phyloP scores from a whole-genome alignment of 2,329 filamentous ascomycete species.

The Aureobasidium pullulans region DNA sequence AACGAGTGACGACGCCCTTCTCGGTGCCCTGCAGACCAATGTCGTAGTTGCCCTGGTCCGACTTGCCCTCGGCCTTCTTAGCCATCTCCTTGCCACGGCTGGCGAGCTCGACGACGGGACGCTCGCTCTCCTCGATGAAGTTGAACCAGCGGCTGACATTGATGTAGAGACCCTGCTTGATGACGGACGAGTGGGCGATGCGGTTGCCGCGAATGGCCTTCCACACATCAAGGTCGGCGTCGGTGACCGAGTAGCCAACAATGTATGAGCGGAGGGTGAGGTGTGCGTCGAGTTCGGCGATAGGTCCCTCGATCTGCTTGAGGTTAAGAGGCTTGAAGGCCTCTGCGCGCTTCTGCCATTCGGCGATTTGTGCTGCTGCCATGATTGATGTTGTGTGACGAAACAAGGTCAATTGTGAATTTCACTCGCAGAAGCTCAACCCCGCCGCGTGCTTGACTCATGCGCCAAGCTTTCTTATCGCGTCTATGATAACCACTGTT shows the following conservation, averaged over 20 bases:
- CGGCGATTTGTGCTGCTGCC: constrained; percentile 31
- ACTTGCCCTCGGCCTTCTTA: constrained; percentile 71
- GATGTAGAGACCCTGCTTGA: constrained; percentile 68
- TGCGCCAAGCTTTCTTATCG: neutral
- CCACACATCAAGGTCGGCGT: constrained; percentile 77
- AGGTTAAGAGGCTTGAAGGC: constrained; percentile 59
- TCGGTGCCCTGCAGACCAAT: constrained; percentile 78
- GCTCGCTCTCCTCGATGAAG: constrained; percentile 70
- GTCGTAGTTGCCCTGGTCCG: constrained; percentile 81
- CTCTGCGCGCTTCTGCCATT: constrained; percentile 51
- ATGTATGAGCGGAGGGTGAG: constrained; percentile 81
- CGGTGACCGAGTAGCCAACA: constrained; percentile 68
- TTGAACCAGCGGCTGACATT: constrained; percentile 83
- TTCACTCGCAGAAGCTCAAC: neutral
- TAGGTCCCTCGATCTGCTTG: constrained; percentile 68
- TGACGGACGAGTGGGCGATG: constrained; percentile 64
- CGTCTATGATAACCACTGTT: neutral
- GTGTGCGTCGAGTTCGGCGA: constrained; percentile 76
- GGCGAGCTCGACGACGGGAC: constrained; percentile 56
- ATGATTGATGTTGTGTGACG: constrained; percentile 15
- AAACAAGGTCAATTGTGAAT: neutral
- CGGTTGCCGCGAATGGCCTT: constrained; percentile 74
- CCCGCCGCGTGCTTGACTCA: neutral
- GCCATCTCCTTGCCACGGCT: constrained; percentile 49
- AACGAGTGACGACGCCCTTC: constrained; percentile 83